Evolutionary conservation across 352 stramenopile species (phyloP).

Genomic region (Thraustochytrium sp.): DNA sequence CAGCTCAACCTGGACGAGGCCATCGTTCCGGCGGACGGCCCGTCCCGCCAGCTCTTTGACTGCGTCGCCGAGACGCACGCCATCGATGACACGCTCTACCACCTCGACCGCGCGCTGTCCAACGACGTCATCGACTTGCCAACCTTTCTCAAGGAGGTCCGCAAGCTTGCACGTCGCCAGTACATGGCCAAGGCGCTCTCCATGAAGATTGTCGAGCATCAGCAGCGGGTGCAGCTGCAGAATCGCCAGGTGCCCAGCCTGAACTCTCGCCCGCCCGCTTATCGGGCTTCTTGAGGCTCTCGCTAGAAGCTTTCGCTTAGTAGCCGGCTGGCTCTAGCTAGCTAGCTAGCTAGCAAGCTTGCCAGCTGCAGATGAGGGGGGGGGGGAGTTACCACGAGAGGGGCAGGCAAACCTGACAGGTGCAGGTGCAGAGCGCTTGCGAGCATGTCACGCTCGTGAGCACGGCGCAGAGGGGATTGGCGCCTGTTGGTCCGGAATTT

Average conservation of each 20-base stretch:
- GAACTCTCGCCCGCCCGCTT: slow-evolving; percentile 35
- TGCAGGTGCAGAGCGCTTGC: no score
- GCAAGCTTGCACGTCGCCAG: slow-evolving; percentile 38
- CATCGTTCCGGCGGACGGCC: slow-evolving; percentile 15
- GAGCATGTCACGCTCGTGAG: no score
- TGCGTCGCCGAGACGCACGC: slow-evolving; percentile 31
- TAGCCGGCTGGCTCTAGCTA: no score
- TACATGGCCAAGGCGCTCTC: slow-evolving; percentile 40
- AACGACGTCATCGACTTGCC: slow-evolving; percentile 39
- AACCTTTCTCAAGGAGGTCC: slow-evolving; percentile 36
- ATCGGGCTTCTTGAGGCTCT: background rate
- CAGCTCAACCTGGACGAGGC: slow-evolving; percentile 38
- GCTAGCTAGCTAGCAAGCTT: no score
- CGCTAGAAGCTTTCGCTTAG: no score
- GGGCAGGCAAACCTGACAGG: no score
- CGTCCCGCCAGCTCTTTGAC: slow-evolving; percentile 27
- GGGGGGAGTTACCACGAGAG: no score
- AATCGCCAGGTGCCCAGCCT: background rate
- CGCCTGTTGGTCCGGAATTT: no score
- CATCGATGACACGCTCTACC: slow-evolving; percentile 41
- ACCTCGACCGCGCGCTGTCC: slow-evolving; percentile 32
- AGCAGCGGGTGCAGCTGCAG: slow-evolving; percentile 43
- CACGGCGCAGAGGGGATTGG: no score
- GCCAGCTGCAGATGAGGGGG: no score
- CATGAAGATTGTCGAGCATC: slow-evolving; percentile 33